Evolutionary conservation across 331 rosid genomes (phyloP).

Genomic region (Quercus tomentella): DNA sequence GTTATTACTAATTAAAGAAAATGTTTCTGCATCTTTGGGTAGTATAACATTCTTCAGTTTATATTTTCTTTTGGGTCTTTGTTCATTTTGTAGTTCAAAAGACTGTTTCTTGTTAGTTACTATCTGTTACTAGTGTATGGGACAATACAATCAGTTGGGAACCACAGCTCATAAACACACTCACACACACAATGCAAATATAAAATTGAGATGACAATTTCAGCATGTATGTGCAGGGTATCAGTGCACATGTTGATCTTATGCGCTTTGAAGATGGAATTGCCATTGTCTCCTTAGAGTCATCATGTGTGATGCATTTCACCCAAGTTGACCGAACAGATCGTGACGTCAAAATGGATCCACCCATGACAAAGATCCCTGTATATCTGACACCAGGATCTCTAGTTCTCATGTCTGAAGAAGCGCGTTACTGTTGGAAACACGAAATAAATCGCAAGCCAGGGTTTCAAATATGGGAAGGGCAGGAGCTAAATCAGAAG

Average conservation of each 20-base stretch:
- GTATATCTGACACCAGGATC: constrained; percentile 75
- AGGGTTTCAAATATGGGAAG: constrained; percentile 75
- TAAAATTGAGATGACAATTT: background rate
- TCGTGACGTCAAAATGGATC: background rate
- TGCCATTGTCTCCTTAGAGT: constrained; percentile 77
- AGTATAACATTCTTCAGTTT: too few species aligned
- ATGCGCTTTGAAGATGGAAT: constrained; percentile 90
- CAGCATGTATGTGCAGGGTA: constrained; percentile 45
- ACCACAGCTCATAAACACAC: too few species aligned
- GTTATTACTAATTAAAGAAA: too few species aligned
- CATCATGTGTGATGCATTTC: constrained; percentile 86
- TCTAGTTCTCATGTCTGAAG: constrained; percentile 71
- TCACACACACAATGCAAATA: background rate
- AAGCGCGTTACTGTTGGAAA: constrained; percentile 79
- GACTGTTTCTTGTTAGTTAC: too few species aligned
- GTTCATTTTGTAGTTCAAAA: too few species aligned
- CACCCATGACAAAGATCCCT: constrained; percentile 29
- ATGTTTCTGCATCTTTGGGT: too few species aligned
- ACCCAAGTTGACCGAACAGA: constrained; percentile 28
- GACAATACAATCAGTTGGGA: too few species aligned
- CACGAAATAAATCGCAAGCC: constrained; percentile 84
- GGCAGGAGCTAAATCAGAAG: constrained; percentile 46
- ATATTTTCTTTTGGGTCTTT: too few species aligned
- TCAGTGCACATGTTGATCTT: constrained; percentile 82
- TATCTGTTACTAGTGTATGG: too few species aligned